Evolutionary conservation across 2,329 filamentous ascomycete species (phyloP).

Genomic region (Delphinella strobiligena): DNA sequence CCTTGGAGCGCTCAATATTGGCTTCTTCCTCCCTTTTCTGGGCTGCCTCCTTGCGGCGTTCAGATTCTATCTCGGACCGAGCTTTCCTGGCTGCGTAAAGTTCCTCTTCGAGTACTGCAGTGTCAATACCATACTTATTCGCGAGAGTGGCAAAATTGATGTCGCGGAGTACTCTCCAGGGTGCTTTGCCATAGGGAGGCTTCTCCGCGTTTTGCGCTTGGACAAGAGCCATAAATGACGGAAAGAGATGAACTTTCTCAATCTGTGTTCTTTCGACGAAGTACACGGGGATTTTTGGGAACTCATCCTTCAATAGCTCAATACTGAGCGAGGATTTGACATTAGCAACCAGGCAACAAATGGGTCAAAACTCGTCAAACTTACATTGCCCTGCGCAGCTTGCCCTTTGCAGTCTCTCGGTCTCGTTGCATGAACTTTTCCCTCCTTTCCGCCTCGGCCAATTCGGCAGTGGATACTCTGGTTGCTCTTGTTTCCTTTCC

Average conservation of each 20-base stretch:
- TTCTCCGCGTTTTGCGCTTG: slow-evolving; percentile 1
- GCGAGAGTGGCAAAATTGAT: slow-evolving; percentile 1
- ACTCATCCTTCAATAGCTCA: slow-evolving; percentile 29
- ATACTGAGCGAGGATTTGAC: no score
- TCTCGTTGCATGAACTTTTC: slow-evolving; percentile 8
- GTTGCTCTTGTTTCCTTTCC: slow-evolving; percentile 18
- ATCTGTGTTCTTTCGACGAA: slow-evolving; percentile 22
- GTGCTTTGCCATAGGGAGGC: slow-evolving; percentile 4
- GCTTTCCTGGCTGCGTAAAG: slow-evolving; percentile 22
- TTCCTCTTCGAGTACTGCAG: slow-evolving; percentile 17
- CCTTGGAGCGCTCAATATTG: slow-evolving; percentile 21
- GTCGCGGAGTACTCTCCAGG: background rate
- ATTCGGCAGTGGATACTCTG: slow-evolving; percentile 12
- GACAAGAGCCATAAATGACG: slow-evolving; percentile 25
- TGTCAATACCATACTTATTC: background rate
- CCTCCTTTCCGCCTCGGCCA: no score
- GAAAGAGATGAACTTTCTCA: slow-evolving; percentile 24
- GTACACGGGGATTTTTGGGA: slow-evolving; percentile 23
- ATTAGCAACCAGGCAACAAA: no score
- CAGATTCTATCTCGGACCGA: slow-evolving; percentile 11
- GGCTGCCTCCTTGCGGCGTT: slow-evolving; percentile 11
- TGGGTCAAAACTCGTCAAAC: no score
- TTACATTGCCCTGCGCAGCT: slow-evolving; percentile 11
- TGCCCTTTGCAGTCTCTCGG: slow-evolving; percentile 11
- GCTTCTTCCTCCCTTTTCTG: slow-evolving; percentile 21